phyloP scores from a whole-genome alignment of 2,329 filamentous ascomycete genomes.

The Aspergillus sp. region DNA sequence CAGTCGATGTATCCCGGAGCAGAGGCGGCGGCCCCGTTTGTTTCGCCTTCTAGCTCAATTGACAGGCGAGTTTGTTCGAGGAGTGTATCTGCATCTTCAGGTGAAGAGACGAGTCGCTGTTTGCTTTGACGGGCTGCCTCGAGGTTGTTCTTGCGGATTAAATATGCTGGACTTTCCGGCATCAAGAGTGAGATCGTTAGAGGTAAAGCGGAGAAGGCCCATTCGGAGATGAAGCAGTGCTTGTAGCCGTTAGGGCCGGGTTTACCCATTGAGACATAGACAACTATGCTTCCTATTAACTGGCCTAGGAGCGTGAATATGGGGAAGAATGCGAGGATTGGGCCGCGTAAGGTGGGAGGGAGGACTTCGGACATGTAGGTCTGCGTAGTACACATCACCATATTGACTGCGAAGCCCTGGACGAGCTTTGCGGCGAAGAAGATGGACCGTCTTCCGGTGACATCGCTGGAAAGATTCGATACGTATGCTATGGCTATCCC shows the following conservation, averaged over 20 bases:
- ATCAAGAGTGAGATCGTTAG: slow-evolving; percentile 46
- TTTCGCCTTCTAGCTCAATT: slow-evolving; percentile 52
- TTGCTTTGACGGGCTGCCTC: slow-evolving; percentile 45
- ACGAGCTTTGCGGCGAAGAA: slow-evolving; percentile 50
- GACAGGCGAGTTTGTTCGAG: slow-evolving; percentile 39
- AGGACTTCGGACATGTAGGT: slow-evolving; percentile 55
- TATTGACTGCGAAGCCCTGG: slow-evolving; percentile 48
- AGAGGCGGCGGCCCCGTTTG: slow-evolving; percentile 29
- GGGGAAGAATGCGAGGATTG: slow-evolving; percentile 51
- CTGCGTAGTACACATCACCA: slow-evolving; percentile 44
- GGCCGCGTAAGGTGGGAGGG: slow-evolving; percentile 47
- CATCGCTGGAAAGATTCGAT: slow-evolving; percentile 29
- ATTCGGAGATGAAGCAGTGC: slow-evolving; percentile 25
- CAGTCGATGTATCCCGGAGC: slow-evolving; percentile 30
- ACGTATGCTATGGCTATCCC: slow-evolving; percentile 39
- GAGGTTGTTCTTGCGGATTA: slow-evolving; percentile 45
- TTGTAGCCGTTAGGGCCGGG: slow-evolving; percentile 30
- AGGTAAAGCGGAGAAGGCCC: slow-evolving; percentile 38
- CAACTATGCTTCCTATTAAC: slow-evolving; percentile 46
- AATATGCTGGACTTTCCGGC: slow-evolving; percentile 53
- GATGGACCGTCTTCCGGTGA: slow-evolving; percentile 33
- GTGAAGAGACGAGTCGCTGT: slow-evolving; percentile 50
- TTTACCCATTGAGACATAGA: slow-evolving; percentile 36
- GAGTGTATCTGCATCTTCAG: slow-evolving; percentile 33
- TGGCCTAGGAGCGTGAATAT: slow-evolving; percentile 52